Evolutionary conservation across 495 filamentous ascomycete species (phyloP).

Genomic region (Pyrenula massariospora): DNA sequence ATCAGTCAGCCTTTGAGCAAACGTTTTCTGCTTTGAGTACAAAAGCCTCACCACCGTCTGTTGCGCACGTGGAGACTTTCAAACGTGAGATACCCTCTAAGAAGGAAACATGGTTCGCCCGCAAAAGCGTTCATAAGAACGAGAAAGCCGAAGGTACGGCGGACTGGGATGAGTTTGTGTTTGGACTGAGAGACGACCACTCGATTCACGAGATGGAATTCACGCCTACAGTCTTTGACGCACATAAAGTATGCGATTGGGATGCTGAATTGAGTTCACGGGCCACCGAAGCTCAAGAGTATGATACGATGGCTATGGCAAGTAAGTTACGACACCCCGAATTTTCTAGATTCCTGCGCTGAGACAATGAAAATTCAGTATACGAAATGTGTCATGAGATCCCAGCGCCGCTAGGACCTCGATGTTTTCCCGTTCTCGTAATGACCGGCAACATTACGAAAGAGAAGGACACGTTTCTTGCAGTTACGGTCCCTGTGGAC

Average conservation of each 20-base stretch:
- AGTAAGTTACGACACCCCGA: constrained; percentile 3
- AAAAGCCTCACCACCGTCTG: neutral
- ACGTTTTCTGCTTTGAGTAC: neutral
- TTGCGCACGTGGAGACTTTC: neutral
- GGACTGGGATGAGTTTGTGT: constrained; percentile 52
- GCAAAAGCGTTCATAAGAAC: constrained; percentile 52
- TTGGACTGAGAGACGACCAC: constrained; percentile 48
- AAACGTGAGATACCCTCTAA: neutral
- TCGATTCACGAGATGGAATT: constrained; percentile 57
- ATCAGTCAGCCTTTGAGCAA: neutral
- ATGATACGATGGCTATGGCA: constrained; percentile 7
- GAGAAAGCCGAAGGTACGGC: constrained; percentile 42
- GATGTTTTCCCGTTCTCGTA: constrained; percentile 15
- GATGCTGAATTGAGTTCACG: constrained; percentile 2
- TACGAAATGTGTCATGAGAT: constrained; percentile 17
- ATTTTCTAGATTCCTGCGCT: neutral
- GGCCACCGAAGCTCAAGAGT: neutral
- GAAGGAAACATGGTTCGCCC: constrained; percentile 56
- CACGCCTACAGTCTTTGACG: constrained; percentile 40
- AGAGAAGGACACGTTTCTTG: constrained; percentile 9
- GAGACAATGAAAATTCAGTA: constrained; percentile 1
- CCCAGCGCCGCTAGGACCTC: constrained; percentile 11
- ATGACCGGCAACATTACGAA: constrained; percentile 3
- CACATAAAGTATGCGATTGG: constrained; percentile 11
- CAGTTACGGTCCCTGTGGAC: constrained; percentile 16